These are phyloP conservation scores for Arthonia radiata DNA, from an alignment of 495 filamentous ascomycete genomes.

Conservation along the genomic window DNA sequence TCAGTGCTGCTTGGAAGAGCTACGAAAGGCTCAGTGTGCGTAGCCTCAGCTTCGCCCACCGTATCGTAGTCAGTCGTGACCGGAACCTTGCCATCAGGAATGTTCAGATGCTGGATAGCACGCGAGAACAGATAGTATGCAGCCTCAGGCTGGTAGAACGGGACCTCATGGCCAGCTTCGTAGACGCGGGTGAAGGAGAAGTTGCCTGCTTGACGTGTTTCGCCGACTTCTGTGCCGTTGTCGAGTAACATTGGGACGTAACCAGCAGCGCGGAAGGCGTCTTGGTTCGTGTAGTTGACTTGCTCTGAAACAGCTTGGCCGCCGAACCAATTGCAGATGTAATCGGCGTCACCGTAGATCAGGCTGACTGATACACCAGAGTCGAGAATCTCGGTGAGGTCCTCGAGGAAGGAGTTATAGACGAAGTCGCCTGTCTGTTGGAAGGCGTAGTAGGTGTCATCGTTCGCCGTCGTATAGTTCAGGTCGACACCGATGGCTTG, in stretches of 20 bases:
- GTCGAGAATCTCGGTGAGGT: slow-evolving; percentile 12
- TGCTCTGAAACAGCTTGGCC: slow-evolving; percentile 15
- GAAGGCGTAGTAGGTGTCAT: slow-evolving; percentile 19
- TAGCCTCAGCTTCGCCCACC: slow-evolving; percentile 22
- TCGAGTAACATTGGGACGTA: slow-evolving; percentile 10
- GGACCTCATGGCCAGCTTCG: slow-evolving; percentile 16
- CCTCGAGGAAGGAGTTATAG: slow-evolving; percentile 16
- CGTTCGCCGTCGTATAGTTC: slow-evolving; percentile 20
- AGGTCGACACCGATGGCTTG: slow-evolving; percentile 24
- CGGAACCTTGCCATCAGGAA: slow-evolving; percentile 12
- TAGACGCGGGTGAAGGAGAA: slow-evolving; percentile 20
- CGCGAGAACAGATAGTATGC: slow-evolving; percentile 15
- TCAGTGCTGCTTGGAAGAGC: slow-evolving; percentile 18
- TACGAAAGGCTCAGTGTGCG: slow-evolving; percentile 30
- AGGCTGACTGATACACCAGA: neutral
- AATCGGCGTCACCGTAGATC: slow-evolving; percentile 1
- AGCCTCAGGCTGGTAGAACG: slow-evolving; percentile 18
- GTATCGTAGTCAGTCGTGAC: slow-evolving; percentile 21
- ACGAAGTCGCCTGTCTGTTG: slow-evolving; percentile 17
- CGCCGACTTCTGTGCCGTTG: slow-evolving; percentile 17
- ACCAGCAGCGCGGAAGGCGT: neutral
- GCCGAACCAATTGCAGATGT: slow-evolving; percentile 8
- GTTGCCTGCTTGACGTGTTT: slow-evolving; percentile 19
- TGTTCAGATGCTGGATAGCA: slow-evolving; percentile 9
- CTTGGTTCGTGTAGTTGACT: too few relatives aligned